Percentiles rank a stretch among this genome's conserved stretches.
phyloP scores from a whole-genome alignment of 2,329 filamentous ascomycete species.

The Metarhizium album region DNA sequence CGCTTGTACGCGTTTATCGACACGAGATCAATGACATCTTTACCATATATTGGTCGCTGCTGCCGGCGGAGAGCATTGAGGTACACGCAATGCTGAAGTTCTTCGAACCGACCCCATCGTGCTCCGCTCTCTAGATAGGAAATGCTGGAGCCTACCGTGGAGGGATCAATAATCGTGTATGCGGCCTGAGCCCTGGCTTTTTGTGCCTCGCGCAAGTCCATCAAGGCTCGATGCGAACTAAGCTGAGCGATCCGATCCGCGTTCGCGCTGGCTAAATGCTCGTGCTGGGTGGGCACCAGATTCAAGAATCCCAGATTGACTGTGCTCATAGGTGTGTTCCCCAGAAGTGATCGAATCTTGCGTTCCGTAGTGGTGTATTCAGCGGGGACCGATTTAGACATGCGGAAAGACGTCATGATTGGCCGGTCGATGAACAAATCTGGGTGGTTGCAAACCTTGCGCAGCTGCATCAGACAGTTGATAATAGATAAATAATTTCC shows the following conservation, averaged over 20 bases:
- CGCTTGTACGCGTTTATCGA: conserved; percentile 51
- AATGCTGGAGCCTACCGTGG: conserved; percentile 58
- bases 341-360: conserved; percentile 55
- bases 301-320: conserved; percentile 72
- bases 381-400: conserved; percentile 66
- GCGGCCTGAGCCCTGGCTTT: conserved; percentile 47
- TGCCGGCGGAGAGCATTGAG: conserved; percentile 73
- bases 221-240: conserved; percentile 58
- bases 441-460: conserved; percentile 97
- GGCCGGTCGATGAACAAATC: conserved; percentile 93
- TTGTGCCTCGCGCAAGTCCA: conserved; percentile 63
- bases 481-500: conserved; percentile 98
- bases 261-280: conserved; percentile 46
- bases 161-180: conserved; percentile 47
- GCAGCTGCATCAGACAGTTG: conserved; percentile 93
- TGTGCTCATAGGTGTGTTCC: conserved; percentile 47
- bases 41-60: conserved; percentile 71
- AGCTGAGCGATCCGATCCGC: conserved; percentile 51
- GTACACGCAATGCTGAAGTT: conserved; percentile 71
- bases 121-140: conserved; percentile 61
- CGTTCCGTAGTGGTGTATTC: conserved; percentile 65
- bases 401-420: conserved; percentile 94
- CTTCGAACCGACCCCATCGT: conserved; percentile 60
- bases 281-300: conserved; percentile 61
- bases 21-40: conserved; percentile 63